A percentile compares a stretch with the other conserved stretches of the same genome.
Evolutionary conservation across 1,284 basidiomycete genomes (phyloP).

Genomic region (Chalciporus sp.): DNA sequence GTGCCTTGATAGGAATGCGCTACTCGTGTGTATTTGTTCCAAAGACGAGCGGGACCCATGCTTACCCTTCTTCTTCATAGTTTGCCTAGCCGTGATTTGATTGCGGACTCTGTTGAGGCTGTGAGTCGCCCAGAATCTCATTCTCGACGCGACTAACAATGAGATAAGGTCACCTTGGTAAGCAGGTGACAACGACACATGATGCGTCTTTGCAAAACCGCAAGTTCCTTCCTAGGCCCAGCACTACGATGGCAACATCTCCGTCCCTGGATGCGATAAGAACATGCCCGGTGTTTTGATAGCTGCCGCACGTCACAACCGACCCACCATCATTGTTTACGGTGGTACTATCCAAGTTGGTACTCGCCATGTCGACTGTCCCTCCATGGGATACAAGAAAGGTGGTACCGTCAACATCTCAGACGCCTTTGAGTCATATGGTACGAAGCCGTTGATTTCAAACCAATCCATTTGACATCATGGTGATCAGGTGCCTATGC

Average conservation of each 20-base stretch:
- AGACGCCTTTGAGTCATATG: conserved; percentile 84
- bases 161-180: conserved; percentile 65
- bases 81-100: conserved; percentile 86
- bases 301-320: conserved; percentile 81
- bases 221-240: conserved; percentile 55
- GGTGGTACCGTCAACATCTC: conserved; percentile 83
- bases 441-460: conserved; percentile 36
- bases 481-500: conserved; percentile 62
- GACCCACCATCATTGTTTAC: conserved; percentile 85
- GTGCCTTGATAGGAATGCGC: conserved; percentile 61
- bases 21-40: conserved; percentile 61
- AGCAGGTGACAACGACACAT: conserved; percentile 8
- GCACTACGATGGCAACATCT: conserved; percentile 87
- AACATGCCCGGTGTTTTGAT: conserved; percentile 93
- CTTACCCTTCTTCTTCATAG: conserved; percentile 42
- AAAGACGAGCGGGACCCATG: not conserved
- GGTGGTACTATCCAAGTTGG: conserved; percentile 85
- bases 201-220: not conserved
- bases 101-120: conserved; percentile 89
- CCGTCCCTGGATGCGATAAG: conserved; percentile 87
- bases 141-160: conserved; percentile 5
- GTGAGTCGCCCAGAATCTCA: conserved; percentile 43
- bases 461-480: conserved; percentile 1
- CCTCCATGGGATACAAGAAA: conserved; percentile 73
- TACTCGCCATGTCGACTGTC: conserved; percentile 76